phyloP scores from a whole-genome alignment of 177 flowering plant genomes.

The Vitis hybrid region DNA sequence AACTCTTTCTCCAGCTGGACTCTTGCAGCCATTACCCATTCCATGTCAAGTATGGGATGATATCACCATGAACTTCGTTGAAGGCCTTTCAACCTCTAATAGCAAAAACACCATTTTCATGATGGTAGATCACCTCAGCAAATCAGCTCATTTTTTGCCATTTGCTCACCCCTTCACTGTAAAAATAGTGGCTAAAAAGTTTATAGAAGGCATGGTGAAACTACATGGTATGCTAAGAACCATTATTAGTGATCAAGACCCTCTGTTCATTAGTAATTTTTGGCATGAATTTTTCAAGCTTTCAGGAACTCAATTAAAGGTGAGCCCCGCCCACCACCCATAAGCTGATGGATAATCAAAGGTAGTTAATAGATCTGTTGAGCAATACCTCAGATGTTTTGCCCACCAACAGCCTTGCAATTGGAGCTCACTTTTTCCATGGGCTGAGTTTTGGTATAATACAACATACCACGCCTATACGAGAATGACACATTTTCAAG shows the following conservation, averaged over 20 bases:
- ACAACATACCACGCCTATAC: neutral
- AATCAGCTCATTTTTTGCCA: slow-evolving; percentile 6
- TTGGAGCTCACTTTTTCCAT: neutral
- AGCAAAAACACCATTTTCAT: slow-evolving; percentile 3
- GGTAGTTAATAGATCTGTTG: neutral
- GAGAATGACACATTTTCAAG: slow-evolving; percentile 13
- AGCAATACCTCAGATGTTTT: neutral
- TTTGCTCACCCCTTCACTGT: neutral
- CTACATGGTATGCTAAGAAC: neutral
- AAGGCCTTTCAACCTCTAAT: neutral
- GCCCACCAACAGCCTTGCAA: neutral
- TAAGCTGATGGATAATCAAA: neutral
- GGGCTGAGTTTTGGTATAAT: slow-evolving; percentile 20
- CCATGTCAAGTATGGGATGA: neutral
- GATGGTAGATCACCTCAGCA: slow-evolving; percentile 8
- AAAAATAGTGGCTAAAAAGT: neutral
- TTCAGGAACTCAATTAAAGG: neutral
- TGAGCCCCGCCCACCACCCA: neutral
- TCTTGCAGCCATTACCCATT: neutral
- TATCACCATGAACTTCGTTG: neutral
- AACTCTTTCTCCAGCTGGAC: neutral
- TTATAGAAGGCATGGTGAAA: neutral
- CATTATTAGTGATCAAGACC: neutral
- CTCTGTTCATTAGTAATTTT: neutral
- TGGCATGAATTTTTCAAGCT: neutral